Evolutionary conservation across 768 basidiomycete genomes (phyloP), one percentile per base, ranked within the genome.

Genomic region (Hygrophoropsis aurantiaca): DNA sequence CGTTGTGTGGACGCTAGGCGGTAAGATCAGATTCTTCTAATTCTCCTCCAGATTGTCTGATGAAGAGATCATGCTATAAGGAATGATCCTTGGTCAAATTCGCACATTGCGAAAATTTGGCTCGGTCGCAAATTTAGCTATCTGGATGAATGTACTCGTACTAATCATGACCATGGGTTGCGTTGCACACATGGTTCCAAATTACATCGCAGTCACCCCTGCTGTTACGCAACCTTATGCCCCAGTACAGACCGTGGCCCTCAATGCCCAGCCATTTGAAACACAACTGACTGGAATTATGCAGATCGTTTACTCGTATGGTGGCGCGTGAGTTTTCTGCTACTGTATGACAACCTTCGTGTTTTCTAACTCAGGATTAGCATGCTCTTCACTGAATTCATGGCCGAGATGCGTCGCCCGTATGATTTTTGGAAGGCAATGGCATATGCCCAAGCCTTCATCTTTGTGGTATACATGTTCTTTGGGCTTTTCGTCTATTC

Each of bases 381-480:
- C 32, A 56, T 61, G 57, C 54, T 60, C 35, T 63, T 54, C 21
- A n/a, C 52, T 13, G 58, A 62, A 35, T 62, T 82, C 64, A 74
- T 84, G 74, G 77, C 80, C 2, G 82, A 85, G 60, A 84, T 85
- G 82, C 71, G 75, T 19, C 73, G 82, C 5, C 82, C 82, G 2
- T 78, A 78, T 75, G 82, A 84, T 55, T 85, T 85, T 57, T 83
- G 80, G 79, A 82, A 82, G 55, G 81, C 77, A 33, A 82, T 83
- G 79, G 78, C 78, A 4, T 58, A 65, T 32, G 74, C 79, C 0
- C 80, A 84, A 50, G 25, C 68, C 3, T 61, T 84, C 26, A 82
- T 84, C 50, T 71, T 73, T 53, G 26, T 60, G 13, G 78, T 74
- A 0, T 84, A 84, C 57, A 63, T 84, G 44, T 61, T 84, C 32